phyloP scores from a whole-genome alignment of 1,284 basidiomycete genomes.

The Trametes polyzona region DNA sequence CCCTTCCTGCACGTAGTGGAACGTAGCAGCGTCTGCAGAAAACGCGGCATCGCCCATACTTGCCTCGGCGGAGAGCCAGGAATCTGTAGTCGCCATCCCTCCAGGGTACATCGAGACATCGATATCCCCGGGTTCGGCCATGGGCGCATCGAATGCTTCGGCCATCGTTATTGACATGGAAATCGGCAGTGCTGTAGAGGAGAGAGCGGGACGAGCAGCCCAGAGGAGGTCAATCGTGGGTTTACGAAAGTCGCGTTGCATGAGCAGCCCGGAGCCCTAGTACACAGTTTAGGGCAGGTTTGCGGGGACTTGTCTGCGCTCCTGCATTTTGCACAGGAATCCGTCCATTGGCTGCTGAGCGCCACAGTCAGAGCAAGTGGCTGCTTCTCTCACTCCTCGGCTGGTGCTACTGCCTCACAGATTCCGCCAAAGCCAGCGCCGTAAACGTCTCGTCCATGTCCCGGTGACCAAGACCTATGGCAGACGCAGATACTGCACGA shows the following conservation, averaged over 20 bases:
- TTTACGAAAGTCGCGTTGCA: background rate
- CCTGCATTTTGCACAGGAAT: background rate
- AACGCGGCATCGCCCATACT: conserved; percentile 65
- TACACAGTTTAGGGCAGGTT: conserved; percentile 22
- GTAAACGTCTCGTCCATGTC: conserved; percentile 5
- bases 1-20: conserved; percentile 43
- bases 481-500: conserved; percentile 69
- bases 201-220: background rate
- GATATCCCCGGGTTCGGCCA: conserved; percentile 64
- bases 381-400: background rate
- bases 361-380: background rate
- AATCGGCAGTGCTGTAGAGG: background rate
- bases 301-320: conserved; percentile 1
- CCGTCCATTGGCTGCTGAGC: conserved; percentile 1
- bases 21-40: conserved; percentile 17
- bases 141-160: conserved; percentile 66
- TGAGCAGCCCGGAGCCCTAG: background rate
- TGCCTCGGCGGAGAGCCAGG: conserved; percentile 60
- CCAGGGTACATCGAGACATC: conserved; percentile 65
- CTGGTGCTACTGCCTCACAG: background rate
- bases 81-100: conserved; percentile 44
- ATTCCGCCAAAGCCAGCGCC: no score
- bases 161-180: conserved; percentile 40
- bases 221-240: background rate
- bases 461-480: conserved; percentile 48